phyloP scores from a whole-genome alignment of 1,139 yeast species.

The Taiozyma onychis region DNA sequence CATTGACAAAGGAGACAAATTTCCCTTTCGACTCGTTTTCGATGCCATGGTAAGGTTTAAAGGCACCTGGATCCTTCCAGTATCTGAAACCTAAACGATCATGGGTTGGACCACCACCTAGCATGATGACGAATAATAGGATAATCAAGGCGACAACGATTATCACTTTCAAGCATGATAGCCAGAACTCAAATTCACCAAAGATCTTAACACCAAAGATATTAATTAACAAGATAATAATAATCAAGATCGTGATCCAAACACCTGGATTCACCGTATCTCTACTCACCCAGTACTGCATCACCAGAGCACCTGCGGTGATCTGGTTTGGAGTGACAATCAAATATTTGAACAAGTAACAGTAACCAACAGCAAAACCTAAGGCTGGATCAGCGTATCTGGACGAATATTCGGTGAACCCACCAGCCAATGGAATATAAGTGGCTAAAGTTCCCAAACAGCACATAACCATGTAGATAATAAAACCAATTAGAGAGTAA shows the following conservation, averaged over 20 bases:
- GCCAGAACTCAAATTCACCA: conserved; percentile 63
- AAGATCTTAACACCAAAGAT: conserved; percentile 65
- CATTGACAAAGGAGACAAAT: conserved; percentile 62
- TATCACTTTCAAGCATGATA: conserved; percentile 53
- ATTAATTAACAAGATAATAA: conserved; percentile 48
- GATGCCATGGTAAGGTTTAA: conserved; percentile 56
- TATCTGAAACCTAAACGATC: conserved; percentile 55
- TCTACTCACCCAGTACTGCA: conserved; percentile 55
- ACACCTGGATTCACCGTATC: conserved; percentile 57
- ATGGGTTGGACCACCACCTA: conserved; percentile 57
- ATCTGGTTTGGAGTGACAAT: conserved; percentile 71
- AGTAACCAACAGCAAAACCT: conserved; percentile 79
- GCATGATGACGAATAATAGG: conserved; percentile 51
- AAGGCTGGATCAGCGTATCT: conserved; percentile 65
- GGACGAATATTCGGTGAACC: conserved; percentile 61
- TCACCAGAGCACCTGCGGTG: conserved; percentile 71
- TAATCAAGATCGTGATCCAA: conserved; percentile 58
- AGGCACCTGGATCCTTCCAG: conserved; percentile 60
- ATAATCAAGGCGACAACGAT: conserved; percentile 62
- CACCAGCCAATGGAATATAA: conserved; percentile 64
- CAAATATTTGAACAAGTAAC: conserved; percentile 74
- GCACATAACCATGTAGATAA: conserved; percentile 71
- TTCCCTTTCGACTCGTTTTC: conserved; percentile 46
- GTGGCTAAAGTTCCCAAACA: conserved; percentile 79
- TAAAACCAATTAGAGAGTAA: conserved; percentile 59